These are phyloP conservation scores for Trichomonascaceae sp. DNA, from an alignment of 1,139 yeast species.

Conservation along the genomic window DNA sequence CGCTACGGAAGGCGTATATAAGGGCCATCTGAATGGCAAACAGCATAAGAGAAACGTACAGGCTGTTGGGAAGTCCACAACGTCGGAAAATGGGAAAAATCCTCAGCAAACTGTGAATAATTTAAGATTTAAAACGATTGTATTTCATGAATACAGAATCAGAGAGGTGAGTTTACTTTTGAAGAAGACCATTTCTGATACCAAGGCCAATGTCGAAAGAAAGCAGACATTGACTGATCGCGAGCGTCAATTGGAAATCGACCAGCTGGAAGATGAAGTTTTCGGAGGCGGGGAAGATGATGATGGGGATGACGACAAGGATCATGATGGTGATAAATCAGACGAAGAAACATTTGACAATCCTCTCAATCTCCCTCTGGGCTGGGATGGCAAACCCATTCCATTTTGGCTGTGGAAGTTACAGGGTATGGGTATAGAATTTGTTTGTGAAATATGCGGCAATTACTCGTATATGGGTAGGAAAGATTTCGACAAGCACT, in stretches of 20 bases:
- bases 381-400: conserved; percentile 85
- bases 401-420: conserved; percentile 91
- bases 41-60: conserved; percentile 56
- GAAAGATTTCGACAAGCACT: conserved; percentile 65
- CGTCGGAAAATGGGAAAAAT: not conserved
- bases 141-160: conserved; percentile 36
- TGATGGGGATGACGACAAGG: conserved; percentile 23
- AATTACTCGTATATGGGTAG: conserved; percentile 70
- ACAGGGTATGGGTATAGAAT: conserved; percentile 74
- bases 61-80: conserved; percentile 3
- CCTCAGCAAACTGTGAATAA: conserved; percentile 7
- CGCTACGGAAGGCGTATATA: conserved; percentile 58
- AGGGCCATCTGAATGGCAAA: conserved; percentile 67
- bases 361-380: conserved; percentile 65
- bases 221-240: conserved; percentile 65
- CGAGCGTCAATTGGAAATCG: conserved; percentile 55
- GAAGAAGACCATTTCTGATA: conserved; percentile 38
- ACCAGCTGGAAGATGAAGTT: conserved; percentile 38
- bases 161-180: conserved; percentile 35
- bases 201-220: conserved; percentile 62
- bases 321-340: conserved; percentile 24
- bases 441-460: conserved; percentile 84
- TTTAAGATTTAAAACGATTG: conserved; percentile 15
- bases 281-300: conserved; percentile 23
- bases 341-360: conserved; percentile 24